A percentile compares a stretch with the other conserved stretches of the same genome.
Conservation (phyloP, 345 rosid genomes). For the Arabis hirsuta region DNA sequence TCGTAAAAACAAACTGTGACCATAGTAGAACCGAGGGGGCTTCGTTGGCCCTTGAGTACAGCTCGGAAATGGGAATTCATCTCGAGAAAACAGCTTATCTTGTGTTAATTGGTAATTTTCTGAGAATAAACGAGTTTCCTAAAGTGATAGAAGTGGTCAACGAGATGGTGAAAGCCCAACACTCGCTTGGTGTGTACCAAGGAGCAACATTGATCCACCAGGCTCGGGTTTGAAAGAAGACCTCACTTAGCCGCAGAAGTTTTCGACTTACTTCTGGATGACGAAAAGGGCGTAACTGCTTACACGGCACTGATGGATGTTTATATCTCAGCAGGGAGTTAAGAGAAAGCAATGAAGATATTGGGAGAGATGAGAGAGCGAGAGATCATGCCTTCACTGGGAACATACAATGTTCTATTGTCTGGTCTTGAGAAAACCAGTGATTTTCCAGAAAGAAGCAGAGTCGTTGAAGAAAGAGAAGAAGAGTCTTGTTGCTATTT, state of each 20-base stretch:
- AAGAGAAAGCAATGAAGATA: slow-evolving; percentile 69
- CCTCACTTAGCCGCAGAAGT: slow-evolving; percentile 65
- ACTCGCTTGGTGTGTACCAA: slow-evolving; percentile 63
- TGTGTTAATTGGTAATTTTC: slow-evolving; percentile 56
- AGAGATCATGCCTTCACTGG: slow-evolving; percentile 61
- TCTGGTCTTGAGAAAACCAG: slow-evolving; percentile 64
- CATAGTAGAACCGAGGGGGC: slow-evolving; percentile 58
- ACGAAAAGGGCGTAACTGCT: slow-evolving; percentile 65
- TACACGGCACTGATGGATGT: slow-evolving; percentile 72
- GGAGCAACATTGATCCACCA: slow-evolving; percentile 63
- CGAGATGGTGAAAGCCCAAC: slow-evolving; percentile 63
- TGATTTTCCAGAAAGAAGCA: slow-evolving; percentile 53
- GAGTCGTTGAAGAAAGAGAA: slow-evolving; percentile 64
- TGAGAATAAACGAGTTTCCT: slow-evolving; percentile 51
- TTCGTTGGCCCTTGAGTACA: slow-evolving; percentile 63
- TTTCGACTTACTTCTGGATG: slow-evolving; percentile 62
- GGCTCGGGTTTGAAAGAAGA: slow-evolving; percentile 76
- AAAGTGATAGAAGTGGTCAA: slow-evolving; percentile 53
- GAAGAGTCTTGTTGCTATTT: slow-evolving; percentile 50
- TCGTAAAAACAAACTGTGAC: slow-evolving; percentile 52
- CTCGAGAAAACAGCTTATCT: slow-evolving; percentile 66
- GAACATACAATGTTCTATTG: slow-evolving; percentile 69
- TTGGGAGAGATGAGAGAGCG: slow-evolving; percentile 58
- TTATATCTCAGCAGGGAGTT: slow-evolving; percentile 73
- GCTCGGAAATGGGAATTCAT: slow-evolving; percentile 53